Conservation (phyloP, 2,329 filamentous ascomycete genomes). For the Diaporthe citri region DNA sequence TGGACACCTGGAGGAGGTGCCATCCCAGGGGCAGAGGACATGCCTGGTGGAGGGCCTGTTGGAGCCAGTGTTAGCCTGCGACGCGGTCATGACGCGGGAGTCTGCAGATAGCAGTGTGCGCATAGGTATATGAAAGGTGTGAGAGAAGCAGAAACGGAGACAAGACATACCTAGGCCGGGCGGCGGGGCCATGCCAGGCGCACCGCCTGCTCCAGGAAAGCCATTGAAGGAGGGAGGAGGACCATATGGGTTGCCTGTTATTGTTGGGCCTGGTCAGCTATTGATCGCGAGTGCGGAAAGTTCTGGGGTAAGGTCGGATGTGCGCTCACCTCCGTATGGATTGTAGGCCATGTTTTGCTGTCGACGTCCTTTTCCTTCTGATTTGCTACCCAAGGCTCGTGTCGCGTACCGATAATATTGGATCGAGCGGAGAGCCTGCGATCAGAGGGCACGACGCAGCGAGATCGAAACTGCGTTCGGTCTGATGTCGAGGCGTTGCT, state of each 20-base stretch:
- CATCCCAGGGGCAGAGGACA: constrained; percentile 84
- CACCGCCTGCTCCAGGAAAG: constrained; percentile 71
- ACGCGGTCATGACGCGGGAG: not conserved
- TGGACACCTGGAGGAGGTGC: constrained; percentile 82
- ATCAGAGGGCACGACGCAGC: not conserved
- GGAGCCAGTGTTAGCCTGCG: constrained; percentile 42
- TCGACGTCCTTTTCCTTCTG: not conserved
- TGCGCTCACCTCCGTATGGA: constrained; percentile 66
- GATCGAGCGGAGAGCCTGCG: no score
- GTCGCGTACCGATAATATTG: constrained; percentile 7
- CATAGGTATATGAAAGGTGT: not conserved
- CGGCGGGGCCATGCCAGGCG: constrained; percentile 80
- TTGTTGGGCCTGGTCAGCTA: not conserved
- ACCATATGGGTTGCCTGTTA: constrained; percentile 73
- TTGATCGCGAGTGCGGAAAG: not conserved
- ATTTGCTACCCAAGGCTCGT: not conserved
- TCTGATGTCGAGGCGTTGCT: not conserved
- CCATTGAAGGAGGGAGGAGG: constrained; percentile 79
- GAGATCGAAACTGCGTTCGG: not conserved
- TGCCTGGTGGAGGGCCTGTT: constrained; percentile 81
- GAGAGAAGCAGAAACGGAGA: constrained; percentile 4
- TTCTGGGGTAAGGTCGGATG: not conserved
- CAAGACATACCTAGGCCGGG: constrained; percentile 81
- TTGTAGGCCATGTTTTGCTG: constrained; percentile 67
- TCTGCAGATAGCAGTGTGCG: not conserved